Conservation (phyloP, 192 early-diverging fungal genomes). For the Podila minutissima region DNA sequence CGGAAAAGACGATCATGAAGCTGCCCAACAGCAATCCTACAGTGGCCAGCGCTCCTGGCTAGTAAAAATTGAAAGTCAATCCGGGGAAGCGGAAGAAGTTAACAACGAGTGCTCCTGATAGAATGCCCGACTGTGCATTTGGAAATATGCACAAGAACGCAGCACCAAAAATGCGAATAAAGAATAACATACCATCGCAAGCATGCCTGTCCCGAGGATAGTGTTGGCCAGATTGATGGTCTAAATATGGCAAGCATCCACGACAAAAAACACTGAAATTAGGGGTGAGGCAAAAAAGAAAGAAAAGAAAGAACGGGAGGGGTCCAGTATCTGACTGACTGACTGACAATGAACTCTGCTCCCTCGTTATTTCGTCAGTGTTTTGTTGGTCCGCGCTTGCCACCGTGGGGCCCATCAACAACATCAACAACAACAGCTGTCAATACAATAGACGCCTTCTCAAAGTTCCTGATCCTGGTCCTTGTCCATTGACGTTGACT, state of each 20-base stretch:
- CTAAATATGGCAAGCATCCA: slow-evolving; percentile 16
- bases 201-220: slow-evolving; percentile 96
- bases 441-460: too few species aligned
- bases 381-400: too few species aligned
- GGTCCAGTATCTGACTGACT: background rate
- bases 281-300: background rate
- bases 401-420: too few species aligned
- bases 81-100: slow-evolving; percentile 1
- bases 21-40: slow-evolving; percentile 88
- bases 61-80: background rate
- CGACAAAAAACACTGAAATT: background rate
- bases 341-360: too few species aligned
- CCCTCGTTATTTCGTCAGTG: too few species aligned
- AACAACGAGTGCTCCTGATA: background rate
- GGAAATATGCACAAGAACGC: background rate
- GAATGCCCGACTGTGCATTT: background rate
- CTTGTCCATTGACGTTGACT: too few species aligned
- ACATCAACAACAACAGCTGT: too few species aligned
- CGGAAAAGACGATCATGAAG: slow-evolving; percentile 83
- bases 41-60: slow-evolving; percentile 87
- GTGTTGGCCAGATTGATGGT: slow-evolving; percentile 93
- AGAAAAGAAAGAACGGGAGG: background rate
- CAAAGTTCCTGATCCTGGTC: too few species aligned
- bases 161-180: background rate
- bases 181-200: slow-evolving; percentile 83